A percentile compares a stretch with the other conserved stretches of the same genome.
phyloP scores from a whole-genome alignment of 768 basidiomycete genomes.

The Tylopilus felleus region DNA sequence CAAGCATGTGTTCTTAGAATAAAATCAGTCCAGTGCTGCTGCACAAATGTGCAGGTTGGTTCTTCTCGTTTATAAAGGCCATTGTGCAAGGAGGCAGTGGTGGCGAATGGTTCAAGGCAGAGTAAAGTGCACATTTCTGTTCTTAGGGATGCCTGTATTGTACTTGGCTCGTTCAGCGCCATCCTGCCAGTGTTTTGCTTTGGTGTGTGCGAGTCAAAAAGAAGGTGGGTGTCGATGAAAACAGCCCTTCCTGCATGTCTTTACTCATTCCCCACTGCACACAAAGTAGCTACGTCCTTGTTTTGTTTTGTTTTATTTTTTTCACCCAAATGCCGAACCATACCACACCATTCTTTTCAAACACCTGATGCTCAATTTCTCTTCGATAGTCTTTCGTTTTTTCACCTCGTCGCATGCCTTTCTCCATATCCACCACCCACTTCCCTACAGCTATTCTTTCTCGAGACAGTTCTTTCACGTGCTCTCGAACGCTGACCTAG shows the following conservation, averaged over 20 bases:
- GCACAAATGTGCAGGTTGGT: conserved; percentile 80
- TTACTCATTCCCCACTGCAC: background rate
- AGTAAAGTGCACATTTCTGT: conserved; percentile 20
- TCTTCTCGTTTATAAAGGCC: conserved; percentile 82
- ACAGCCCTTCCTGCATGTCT: background rate
- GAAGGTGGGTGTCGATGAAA: background rate
- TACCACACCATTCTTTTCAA: background rate
- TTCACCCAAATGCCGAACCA: background rate
- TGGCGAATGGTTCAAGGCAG: conserved; percentile 47
- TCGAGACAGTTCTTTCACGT: background rate
- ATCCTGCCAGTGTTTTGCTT: background rate
- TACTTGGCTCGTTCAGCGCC: background rate
- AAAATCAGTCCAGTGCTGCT: conserved; percentile 95
- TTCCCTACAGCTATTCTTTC: conserved; percentile 5
- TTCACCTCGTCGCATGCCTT: background rate
- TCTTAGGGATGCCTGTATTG: background rate
- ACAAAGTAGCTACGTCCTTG: background rate
- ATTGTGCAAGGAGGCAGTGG: conserved; percentile 81
- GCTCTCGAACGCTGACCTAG: background rate
- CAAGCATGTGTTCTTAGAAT: conserved; percentile 48
- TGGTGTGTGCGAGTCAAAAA: background rate
- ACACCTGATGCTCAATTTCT: background rate
- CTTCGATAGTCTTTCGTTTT: background rate
- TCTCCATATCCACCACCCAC: background rate
- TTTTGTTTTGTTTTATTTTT: background rate